A percentile compares a stretch with the other conserved stretches of the same genome.
Evolutionary conservation across 306 rosid species (phyloP).

Genomic region (Medicago truncatula): DNA sequence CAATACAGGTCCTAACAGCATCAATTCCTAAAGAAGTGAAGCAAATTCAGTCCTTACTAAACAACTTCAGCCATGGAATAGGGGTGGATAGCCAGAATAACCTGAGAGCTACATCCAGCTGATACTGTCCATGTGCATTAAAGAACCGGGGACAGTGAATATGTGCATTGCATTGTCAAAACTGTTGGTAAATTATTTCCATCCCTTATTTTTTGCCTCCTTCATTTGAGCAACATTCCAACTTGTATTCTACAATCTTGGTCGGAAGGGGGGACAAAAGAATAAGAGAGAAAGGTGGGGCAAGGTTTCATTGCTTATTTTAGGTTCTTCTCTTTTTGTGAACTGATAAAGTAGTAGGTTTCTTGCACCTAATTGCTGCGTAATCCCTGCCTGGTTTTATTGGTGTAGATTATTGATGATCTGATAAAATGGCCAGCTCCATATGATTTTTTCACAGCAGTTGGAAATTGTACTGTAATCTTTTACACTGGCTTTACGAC

Average conservation of each 20-base stretch:
- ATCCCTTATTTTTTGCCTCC: constrained; percentile 9
- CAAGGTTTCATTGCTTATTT: not conserved
- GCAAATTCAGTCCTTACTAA: constrained; percentile 81
- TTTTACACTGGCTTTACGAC: constrained; percentile 2
- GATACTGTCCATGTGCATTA: constrained; percentile 32
- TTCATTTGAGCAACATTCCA: constrained; percentile 13
- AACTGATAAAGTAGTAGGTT: constrained; percentile 3
- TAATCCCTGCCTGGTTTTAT: not conserved
- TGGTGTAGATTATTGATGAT: constrained; percentile 31
- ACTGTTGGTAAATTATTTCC: constrained; percentile 11
- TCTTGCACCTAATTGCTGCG: constrained; percentile 15
- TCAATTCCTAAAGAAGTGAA: constrained; percentile 87
- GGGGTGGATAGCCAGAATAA: constrained; percentile 49
- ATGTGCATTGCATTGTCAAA: constrained; percentile 9
- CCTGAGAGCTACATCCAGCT: constrained; percentile 46
- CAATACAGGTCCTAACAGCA: constrained; percentile 69
- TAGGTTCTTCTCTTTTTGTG: not conserved
- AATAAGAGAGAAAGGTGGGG: not conserved
- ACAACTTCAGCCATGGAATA: constrained; percentile 64
- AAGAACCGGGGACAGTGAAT: constrained; percentile 34
- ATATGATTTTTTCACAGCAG: constrained; percentile 3
- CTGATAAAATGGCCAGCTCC: not conserved
- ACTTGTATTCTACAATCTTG: constrained; percentile 8
- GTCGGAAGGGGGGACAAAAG: not conserved
- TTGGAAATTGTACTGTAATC: constrained; percentile 24